These are phyloP conservation scores for Trypanosoma avium DNA, from an alignment of 208 protist genomes.

Conservation along the genomic window DNA sequence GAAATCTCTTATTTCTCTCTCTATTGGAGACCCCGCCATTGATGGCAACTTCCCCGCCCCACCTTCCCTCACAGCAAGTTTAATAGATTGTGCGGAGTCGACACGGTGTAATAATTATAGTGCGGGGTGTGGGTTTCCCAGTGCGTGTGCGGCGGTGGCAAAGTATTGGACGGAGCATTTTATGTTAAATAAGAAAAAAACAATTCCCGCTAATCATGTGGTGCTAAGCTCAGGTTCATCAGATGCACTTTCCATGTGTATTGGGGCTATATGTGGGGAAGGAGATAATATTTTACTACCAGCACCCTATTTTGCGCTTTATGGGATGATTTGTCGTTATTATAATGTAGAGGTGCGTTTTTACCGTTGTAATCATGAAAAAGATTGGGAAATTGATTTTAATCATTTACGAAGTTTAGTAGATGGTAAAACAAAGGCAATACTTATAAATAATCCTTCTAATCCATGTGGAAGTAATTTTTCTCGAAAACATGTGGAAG, in stretches of 20 bases:
- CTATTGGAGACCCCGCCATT: slow-evolving; percentile 60
- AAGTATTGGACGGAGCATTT: slow-evolving; percentile 30
- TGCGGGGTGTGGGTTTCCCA: slow-evolving; percentile 27
- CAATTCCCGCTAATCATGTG: slow-evolving; percentile 45
- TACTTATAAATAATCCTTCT: slow-evolving; percentile 95
- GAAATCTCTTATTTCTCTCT: slow-evolving; percentile 52
- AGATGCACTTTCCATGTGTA: slow-evolving; percentile 84
- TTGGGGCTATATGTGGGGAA: slow-evolving; percentile 69
- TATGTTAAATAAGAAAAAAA: slow-evolving; percentile 5
- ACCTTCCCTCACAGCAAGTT: slow-evolving; percentile 26
- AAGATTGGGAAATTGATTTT: slow-evolving; percentile 91
- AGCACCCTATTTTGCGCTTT: slow-evolving; percentile 90
- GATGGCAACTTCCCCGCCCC: slow-evolving; percentile 62
- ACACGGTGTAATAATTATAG: slow-evolving; percentile 56
- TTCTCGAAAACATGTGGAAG: slow-evolving; percentile 70
- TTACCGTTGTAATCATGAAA: slow-evolving; percentile 84
- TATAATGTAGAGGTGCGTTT: slow-evolving; percentile 67
- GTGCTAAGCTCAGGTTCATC: slow-evolving; percentile 83
- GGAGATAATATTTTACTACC: slow-evolving; percentile 93
- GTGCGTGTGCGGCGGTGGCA: slow-evolving; percentile 44
- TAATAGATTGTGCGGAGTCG: slow-evolving; percentile 38
- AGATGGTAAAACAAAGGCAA: slow-evolving; percentile 77
- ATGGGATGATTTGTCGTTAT: slow-evolving; percentile 83
- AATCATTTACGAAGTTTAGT: slow-evolving; percentile 69
- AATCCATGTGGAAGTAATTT: slow-evolving; percentile 96